A percentile compares a stretch with the other conserved stretches of the same genome.
Conservation (phyloP, 257 asterid species). For the Solanum dulcamara region DNA sequence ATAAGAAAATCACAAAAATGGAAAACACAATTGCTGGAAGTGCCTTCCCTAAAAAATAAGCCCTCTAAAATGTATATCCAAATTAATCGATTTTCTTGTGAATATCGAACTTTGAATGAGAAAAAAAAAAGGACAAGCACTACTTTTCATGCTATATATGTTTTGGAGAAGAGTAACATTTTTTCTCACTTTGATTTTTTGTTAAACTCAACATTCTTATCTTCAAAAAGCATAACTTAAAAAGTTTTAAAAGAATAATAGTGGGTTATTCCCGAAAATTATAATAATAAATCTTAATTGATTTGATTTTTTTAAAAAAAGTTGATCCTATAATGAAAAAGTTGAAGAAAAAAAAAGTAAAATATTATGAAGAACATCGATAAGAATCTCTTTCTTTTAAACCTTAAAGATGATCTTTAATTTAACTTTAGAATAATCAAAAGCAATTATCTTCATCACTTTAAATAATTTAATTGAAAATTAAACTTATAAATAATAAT, state of each 20-base stretch:
- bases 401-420: slow-evolving; percentile 18
- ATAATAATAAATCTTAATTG: neutral
- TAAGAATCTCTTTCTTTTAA: neutral
- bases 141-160: slow-evolving; percentile 47
- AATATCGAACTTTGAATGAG: accelerated
- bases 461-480: slow-evolving; percentile 20
- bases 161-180: slow-evolving; percentile 31
- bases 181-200: slow-evolving; percentile 30
- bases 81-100: neutral
- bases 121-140: slow-evolving; percentile 6
- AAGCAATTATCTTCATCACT: slow-evolving; percentile 28
- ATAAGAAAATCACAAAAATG: neutral
- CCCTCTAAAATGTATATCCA: accelerated
- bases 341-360: neutral
- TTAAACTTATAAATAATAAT: neutral
- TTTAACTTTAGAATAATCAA: slow-evolving; percentile 30
- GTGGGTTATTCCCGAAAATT: neutral
- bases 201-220: slow-evolving; percentile 50
- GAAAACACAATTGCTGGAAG: neutral
- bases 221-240: slow-evolving; percentile 37
- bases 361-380: neutral
- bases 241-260: slow-evolving; percentile 15
- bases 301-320: neutral
- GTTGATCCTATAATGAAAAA: neutral
- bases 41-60: accelerated